Evolutionary conservation across 202 grass and related monocot genomes (phyloP).

Genomic region (Eragrostis tef): DNA sequence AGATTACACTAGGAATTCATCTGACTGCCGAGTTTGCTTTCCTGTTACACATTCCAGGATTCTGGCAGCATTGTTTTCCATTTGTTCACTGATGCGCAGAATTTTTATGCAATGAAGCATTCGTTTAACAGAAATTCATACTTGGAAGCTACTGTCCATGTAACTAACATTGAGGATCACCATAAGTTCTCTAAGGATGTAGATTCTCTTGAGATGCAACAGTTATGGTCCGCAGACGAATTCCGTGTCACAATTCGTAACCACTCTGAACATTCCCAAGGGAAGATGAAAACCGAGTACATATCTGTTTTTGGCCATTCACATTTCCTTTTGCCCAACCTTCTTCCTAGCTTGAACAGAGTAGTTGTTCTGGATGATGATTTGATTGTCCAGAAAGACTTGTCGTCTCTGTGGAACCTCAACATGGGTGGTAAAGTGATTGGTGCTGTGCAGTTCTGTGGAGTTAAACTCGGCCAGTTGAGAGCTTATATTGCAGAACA

Average conservation of each 20-base stretch:
- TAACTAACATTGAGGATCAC: slow-evolving; percentile 69
- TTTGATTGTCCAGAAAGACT: slow-evolving; percentile 83
- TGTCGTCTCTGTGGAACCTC: slow-evolving; percentile 79
- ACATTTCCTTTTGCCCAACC: slow-evolving; percentile 77
- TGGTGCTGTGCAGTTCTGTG: slow-evolving; percentile 71
- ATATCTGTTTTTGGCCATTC: slow-evolving; percentile 82
- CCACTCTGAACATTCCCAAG: slow-evolving; percentile 41
- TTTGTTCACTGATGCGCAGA: slow-evolving; percentile 76
- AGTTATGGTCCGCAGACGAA: slow-evolving; percentile 72
- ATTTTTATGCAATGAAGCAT: slow-evolving; percentile 89
- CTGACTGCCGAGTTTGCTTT: slow-evolving; percentile 23
- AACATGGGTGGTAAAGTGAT: slow-evolving; percentile 73
- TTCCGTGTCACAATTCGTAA: slow-evolving; percentile 65
- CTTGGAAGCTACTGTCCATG: slow-evolving; percentile 61
- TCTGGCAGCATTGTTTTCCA: slow-evolving; percentile 69
- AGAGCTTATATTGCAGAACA: slow-evolving; percentile 58
- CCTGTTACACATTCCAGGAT: slow-evolving; percentile 61
- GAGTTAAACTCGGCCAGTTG: slow-evolving; percentile 73
- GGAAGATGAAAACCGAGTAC: slow-evolving; percentile 73
- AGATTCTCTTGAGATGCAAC: slow-evolving; percentile 32
- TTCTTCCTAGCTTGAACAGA: slow-evolving; percentile 79
- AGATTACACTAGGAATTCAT: neutral
- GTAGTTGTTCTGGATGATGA: slow-evolving; percentile 87
- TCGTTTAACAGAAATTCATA: slow-evolving; percentile 85
- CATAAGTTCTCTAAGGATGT: slow-evolving; percentile 44